phyloP scores from a whole-genome alignment of 2,329 filamentous ascomycete genomes.

The Aaosphaeria pasadenensis region DNA sequence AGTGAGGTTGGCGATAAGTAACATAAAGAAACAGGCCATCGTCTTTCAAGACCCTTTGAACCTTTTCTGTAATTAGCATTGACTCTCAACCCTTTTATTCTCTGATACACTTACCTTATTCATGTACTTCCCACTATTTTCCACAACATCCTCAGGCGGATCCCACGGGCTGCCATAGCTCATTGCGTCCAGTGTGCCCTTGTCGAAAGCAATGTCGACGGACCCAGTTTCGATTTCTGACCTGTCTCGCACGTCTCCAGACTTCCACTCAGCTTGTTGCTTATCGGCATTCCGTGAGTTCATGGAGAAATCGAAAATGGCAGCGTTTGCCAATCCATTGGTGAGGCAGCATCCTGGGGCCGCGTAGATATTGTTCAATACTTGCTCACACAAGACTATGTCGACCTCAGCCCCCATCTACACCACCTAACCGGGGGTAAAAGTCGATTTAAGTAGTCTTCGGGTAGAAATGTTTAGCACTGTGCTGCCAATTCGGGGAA shows the following conservation, averaged over 20 bases:
- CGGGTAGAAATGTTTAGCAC: too few relatives aligned
- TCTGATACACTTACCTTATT: slow-evolving; percentile 41
- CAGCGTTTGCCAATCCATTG: too few relatives aligned
- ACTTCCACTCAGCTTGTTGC: slow-evolving; percentile 48
- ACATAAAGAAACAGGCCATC: slow-evolving; percentile 52
- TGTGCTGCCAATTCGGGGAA: too few relatives aligned
- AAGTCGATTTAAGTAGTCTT: too few relatives aligned
- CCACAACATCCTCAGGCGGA: slow-evolving; percentile 48
- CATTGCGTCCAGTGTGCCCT: slow-evolving; percentile 56
- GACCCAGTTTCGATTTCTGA: slow-evolving; percentile 36
- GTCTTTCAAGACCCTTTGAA: slow-evolving; percentile 47
- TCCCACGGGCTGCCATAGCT: slow-evolving; percentile 54
- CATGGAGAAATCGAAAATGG: slow-evolving; percentile 37
- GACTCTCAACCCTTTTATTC: not conserved
- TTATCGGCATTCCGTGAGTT: slow-evolving; percentile 36
- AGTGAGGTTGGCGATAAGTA: slow-evolving; percentile 30
- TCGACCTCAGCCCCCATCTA: too few relatives aligned
- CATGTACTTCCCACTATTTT: slow-evolving; percentile 50
- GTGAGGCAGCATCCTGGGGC: too few relatives aligned
- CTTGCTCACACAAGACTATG: too few relatives aligned
- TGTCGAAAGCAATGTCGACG: slow-evolving; percentile 58
- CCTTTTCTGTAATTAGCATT: slow-evolving; percentile 26
- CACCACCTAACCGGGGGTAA: too few relatives aligned
- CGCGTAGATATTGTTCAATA: too few relatives aligned
- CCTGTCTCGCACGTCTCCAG: slow-evolving; percentile 54